Conservation (phyloP, 2,329 filamentous ascomycete species). For the Monilinia vaccinii-corymbosi region DNA sequence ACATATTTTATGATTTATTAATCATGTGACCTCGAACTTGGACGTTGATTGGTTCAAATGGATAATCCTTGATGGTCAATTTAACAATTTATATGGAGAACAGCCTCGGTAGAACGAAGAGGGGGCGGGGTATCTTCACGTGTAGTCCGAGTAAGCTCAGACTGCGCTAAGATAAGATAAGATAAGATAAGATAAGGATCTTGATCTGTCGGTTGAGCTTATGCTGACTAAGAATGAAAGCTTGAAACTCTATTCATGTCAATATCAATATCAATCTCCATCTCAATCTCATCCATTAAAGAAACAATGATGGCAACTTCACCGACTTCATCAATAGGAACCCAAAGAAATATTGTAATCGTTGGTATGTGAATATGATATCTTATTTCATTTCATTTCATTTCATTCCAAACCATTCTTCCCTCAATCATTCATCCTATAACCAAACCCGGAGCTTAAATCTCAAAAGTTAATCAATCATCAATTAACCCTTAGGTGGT, state of each 20-base stretch:
- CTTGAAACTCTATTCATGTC: not conserved
- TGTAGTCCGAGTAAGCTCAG: too few relatives aligned
- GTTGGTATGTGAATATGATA: slow-evolving; percentile 21
- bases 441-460: too few relatives aligned
- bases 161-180: too few relatives aligned
- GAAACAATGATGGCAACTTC: not conserved
- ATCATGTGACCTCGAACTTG: not conserved
- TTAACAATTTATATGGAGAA: too few relatives aligned
- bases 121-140: too few relatives aligned
- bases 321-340: not conserved
- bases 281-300: not conserved
- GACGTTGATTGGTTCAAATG: not conserved
- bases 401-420: too few relatives aligned
- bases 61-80: too few relatives aligned
- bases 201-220: too few relatives aligned
- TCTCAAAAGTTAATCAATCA: not conserved
- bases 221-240: not conserved
- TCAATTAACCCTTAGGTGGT: slow-evolving; percentile 41
- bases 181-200: too few relatives aligned
- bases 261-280: not conserved
- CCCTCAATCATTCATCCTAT: too few relatives aligned
- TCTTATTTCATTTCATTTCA: slow-evolving; percentile 43
- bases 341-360: slow-evolving; percentile 27
- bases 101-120: too few relatives aligned
- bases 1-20: too few relatives aligned